Evolutionary conservation across 352 stramenopile genomes (phyloP), one percentile per base, ranked within the genome.

Genomic region (Phytophthora megakarya): DNA sequence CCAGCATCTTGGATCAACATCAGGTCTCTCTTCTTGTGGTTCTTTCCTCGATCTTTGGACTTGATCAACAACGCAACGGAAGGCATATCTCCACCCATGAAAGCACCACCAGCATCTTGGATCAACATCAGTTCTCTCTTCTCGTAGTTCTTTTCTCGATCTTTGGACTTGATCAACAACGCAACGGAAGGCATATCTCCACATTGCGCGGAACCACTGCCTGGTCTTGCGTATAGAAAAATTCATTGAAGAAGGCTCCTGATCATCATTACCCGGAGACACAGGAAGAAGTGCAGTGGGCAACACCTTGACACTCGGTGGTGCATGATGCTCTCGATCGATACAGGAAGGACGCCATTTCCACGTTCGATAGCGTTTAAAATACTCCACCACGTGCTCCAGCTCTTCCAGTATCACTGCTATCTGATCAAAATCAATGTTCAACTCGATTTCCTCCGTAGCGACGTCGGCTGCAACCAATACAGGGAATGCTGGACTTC

Each of bases 161-260:
- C 64, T 61, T 38, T 54, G 67, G n/a, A n/a, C n/a, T n/a, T 35
- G 30, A 5, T 76, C 55, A 4, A 89, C 43, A 5, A 89, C 59
- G 37, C 76, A 81, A 6, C 60, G 70, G 12, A 72, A 71, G 13
- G 83, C 80, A 32, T 86, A 93, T 23, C 69, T 72, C 84, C 84
- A 93, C 78, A 91, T 89, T 16, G 51, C 72, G 7, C 80, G 73
- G n/a, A 88, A 65, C 83, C 83, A 92, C 21, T 35, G 35, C 6
- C 65, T 67, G 26, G 72, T 73, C 28, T 74, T 75, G 30, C 61
- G 61, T 9, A 51, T n/a, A 13, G 53, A 63, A 15, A 73, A 61
- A 55, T 19, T 26, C 12, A 61, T 21, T 38, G 37, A 66, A 54
- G 19, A 37, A 45, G 10, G 59, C 55, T 54, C 40, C 10, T n/a